These are phyloP conservation scores for Diutina siamensis DNA, from an alignment of 1,139 yeast genomes.

Conservation along the genomic window DNA sequence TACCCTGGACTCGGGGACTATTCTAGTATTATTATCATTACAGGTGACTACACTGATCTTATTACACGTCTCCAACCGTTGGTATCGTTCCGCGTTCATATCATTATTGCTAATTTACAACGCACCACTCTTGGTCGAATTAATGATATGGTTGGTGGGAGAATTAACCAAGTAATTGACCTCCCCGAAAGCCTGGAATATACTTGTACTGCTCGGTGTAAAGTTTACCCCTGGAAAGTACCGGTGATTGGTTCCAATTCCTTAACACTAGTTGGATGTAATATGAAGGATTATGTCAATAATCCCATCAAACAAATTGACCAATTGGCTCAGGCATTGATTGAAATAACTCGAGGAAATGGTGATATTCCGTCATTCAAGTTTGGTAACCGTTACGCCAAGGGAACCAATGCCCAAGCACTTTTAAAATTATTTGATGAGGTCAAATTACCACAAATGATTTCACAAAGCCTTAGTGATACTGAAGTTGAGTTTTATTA, in stretches of 20 bases:
- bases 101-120: neutral
- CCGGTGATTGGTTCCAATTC: neutral
- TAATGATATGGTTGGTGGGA: neutral
- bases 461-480: conserved; percentile 19
- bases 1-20: conserved; percentile 14
- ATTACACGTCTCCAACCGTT: neutral
- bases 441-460: conserved; percentile 18
- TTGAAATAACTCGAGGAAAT: conserved; percentile 15
- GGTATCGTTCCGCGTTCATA: neutral
- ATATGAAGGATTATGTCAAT: conserved; percentile 15
- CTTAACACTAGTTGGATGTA: neutral
- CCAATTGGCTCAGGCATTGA: conserved; percentile 16
- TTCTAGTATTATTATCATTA: conserved; percentile 23
- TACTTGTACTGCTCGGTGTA: neutral
- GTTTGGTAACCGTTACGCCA: conserved; percentile 26
- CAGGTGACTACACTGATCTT: conserved; percentile 6
- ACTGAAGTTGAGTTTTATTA: conserved; percentile 28
- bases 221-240: neutral
- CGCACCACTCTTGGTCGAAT: neutral
- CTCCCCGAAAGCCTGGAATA: neutral
- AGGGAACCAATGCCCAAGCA: conserved; percentile 28
- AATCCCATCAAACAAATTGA: conserved; percentile 26
- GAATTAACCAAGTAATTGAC: neutral
- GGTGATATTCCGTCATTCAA: conserved; percentile 14
- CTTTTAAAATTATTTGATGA: conserved; percentile 17